phyloP scores from a whole-genome alignment of 768 basidiomycete genomes.

The Cubamyces sp. region DNA sequence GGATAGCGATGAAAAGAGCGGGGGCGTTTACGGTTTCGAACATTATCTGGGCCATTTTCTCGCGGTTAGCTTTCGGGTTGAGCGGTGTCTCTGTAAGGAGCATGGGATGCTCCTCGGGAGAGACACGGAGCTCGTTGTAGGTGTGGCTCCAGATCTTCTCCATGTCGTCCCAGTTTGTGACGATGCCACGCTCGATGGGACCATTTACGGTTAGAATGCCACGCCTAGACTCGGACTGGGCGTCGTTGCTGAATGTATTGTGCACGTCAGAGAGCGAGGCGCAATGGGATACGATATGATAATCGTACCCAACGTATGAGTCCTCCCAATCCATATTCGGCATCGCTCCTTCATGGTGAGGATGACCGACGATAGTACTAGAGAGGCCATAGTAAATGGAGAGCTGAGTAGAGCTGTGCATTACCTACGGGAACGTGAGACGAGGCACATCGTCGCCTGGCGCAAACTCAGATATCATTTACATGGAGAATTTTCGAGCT shows the following conservation, averaged over 20 bases:
- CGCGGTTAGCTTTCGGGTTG: slow-evolving; percentile 91
- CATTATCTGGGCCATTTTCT: slow-evolving; percentile 97
- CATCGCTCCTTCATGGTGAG: slow-evolving; percentile 76
- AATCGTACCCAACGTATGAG: slow-evolving; percentile 67
- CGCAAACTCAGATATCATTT: background rate
- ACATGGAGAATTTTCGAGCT: background rate
- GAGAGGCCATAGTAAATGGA: slow-evolving; percentile 2
- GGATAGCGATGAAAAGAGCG: slow-evolving; percentile 90
- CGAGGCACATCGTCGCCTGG: slow-evolving; percentile 95
- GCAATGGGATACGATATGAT: background rate
- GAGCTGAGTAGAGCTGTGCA: background rate
- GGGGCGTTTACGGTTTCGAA: slow-evolving; percentile 95
- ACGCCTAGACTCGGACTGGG: slow-evolving; percentile 73
- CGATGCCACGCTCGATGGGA: slow-evolving; percentile 74
- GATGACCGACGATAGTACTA: slow-evolving; percentile 71
- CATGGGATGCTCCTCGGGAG: slow-evolving; percentile 91
- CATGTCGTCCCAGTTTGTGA: slow-evolving; percentile 80
- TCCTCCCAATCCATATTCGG: slow-evolving; percentile 80
- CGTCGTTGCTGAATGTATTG: slow-evolving; percentile 55
- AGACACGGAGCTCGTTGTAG: slow-evolving; percentile 91
- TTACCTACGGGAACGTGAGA: slow-evolving; percentile 92
- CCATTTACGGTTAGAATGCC: slow-evolving; percentile 73
- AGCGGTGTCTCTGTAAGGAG: slow-evolving; percentile 92
- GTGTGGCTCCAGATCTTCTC: slow-evolving; percentile 79
- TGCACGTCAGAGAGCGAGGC: background rate